Percentiles rank a stretch among this genome's conserved stretches.
phyloP scores from a whole-genome alignment of 139 green algal genomes.

The Protoeuglena noctilucae region DNA sequence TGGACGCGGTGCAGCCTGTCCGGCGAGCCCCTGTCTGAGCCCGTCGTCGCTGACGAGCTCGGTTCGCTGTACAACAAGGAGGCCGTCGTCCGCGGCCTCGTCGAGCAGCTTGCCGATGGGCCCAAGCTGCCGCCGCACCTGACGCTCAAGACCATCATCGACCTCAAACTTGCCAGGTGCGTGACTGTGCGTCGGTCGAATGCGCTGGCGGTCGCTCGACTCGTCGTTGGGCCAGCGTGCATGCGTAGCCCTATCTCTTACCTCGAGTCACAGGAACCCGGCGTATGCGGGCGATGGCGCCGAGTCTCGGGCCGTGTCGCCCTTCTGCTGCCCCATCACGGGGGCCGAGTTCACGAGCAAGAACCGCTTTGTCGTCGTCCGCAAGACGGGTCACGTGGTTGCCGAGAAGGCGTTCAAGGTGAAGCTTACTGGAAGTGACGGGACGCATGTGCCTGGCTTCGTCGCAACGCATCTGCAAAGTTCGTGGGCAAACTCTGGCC shows the following conservation, averaged over 20 bases:
- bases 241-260: no score
- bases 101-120: slow-evolving; percentile 55
- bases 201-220: no score
- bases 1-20: slow-evolving; percentile 61
- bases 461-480: not conserved
- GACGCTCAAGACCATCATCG: slow-evolving; percentile 38
- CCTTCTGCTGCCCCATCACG: slow-evolving; percentile 57
- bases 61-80: slow-evolving; percentile 40
- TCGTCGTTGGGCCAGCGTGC: no score
- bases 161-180: slow-evolving; percentile 30
- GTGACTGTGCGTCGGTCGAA: no score
- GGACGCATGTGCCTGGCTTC: not conserved
- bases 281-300: not conserved
- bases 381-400: slow-evolving; percentile 39
- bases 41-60: slow-evolving; percentile 62
- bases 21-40: slow-evolving; percentile 40
- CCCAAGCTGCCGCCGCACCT: slow-evolving; percentile 45
- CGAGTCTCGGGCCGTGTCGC: not conserved
- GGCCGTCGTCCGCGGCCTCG: slow-evolving; percentile 14
- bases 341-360: slow-evolving; percentile 45
- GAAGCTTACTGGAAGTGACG: slow-evolving; percentile 6
- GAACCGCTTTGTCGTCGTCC: slow-evolving; percentile 30
- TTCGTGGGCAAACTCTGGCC: not conserved
- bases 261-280: no score
- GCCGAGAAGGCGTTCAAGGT: slow-evolving; percentile 64